A percentile compares a stretch with the other conserved stretches of the same genome.
phyloP scores from a whole-genome alignment of 2,329 filamentous ascomycete genomes.

The Gaeumannomyces sp. region DNA sequence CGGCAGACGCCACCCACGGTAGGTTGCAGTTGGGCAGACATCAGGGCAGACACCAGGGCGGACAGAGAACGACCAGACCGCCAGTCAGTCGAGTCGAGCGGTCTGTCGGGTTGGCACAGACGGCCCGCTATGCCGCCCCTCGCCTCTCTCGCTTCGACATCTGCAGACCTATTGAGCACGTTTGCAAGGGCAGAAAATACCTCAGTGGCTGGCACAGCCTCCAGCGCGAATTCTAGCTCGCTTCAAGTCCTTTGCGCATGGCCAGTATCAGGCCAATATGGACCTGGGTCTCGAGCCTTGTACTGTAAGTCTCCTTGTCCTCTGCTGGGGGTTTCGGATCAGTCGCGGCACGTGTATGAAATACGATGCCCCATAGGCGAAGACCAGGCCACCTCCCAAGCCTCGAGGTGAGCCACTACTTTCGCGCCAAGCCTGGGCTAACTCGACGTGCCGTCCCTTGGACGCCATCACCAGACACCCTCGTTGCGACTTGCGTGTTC shows the following conservation, averaged over 20 bases:
- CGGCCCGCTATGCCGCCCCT: not conserved
- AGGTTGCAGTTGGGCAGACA: not conserved
- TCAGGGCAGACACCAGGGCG: not conserved
- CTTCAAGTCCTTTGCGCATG: constrained; percentile 11
- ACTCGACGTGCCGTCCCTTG: constrained; percentile 31
- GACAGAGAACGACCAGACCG: not conserved
- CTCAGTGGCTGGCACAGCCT: not conserved
- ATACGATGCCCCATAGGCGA: not conserved
- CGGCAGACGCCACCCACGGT: not conserved
- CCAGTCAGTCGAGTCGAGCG: not conserved
- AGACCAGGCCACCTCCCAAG: not conserved
- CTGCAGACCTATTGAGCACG: not conserved
- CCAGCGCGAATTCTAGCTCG: not conserved
- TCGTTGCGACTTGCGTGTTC: constrained; percentile 57
- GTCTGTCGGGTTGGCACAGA: not conserved
- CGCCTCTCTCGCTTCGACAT: not conserved
- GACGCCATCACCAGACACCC: constrained; percentile 41
- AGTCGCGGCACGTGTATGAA: not conserved
- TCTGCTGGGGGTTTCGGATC: not conserved
- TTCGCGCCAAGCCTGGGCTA: not conserved
- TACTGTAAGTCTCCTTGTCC: not conserved
- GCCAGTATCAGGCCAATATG: constrained; percentile 13
- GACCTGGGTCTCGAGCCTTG: constrained; percentile 9
- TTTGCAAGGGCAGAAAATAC: not conserved
- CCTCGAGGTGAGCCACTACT: not conserved